A percentile compares a stretch with the other conserved stretches of the same genome.
Evolutionary conservation across 176 grass and related monocot species (phyloP).

Genomic region (Eragrostis curvula): DNA sequence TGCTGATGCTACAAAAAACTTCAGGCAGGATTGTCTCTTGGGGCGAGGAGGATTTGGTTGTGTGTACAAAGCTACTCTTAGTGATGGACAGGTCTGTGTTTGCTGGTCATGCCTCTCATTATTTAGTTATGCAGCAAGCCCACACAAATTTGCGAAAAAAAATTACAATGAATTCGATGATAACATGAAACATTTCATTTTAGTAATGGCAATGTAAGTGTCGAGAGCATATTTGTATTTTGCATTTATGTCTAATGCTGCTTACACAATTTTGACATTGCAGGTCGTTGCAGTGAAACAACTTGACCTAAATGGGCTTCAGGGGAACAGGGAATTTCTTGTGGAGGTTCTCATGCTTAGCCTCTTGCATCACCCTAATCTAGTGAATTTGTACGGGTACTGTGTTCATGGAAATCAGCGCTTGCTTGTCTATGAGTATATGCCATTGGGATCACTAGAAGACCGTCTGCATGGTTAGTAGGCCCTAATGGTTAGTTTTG

Average conservation of each 20-base stretch:
- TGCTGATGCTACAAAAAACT: constrained; percentile 60
- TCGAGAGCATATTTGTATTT: not conserved
- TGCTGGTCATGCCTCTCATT: constrained; percentile 27
- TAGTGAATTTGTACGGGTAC: constrained; percentile 74
- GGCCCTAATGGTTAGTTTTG: constrained; percentile 55
- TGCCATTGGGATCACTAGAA: constrained; percentile 84
- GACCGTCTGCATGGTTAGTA: constrained; percentile 77
- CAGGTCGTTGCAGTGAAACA: constrained; percentile 90
- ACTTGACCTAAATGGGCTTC: constrained; percentile 72
- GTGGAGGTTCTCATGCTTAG: constrained; percentile 87
- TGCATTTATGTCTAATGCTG: constrained; percentile 29
- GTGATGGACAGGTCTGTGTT: constrained; percentile 52
- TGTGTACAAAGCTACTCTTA: constrained; percentile 66
- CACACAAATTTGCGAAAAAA: not conserved
- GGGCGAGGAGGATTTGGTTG: constrained; percentile 73
- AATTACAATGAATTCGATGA: not conserved
- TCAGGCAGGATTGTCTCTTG: constrained; percentile 56
- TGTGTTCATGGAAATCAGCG: constrained; percentile 63
- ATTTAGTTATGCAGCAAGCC: not conserved
- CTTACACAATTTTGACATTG: constrained; percentile 37
- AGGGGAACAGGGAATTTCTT: constrained; percentile 85
- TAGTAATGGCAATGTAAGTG: not conserved
- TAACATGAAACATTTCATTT: not conserved
- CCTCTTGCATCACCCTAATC: constrained; percentile 74
- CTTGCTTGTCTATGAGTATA: constrained; percentile 80